Evolutionary conservation across 1,284 basidiomycete genomes (phyloP).

Genomic region (Leccinum pachyderme): DNA sequence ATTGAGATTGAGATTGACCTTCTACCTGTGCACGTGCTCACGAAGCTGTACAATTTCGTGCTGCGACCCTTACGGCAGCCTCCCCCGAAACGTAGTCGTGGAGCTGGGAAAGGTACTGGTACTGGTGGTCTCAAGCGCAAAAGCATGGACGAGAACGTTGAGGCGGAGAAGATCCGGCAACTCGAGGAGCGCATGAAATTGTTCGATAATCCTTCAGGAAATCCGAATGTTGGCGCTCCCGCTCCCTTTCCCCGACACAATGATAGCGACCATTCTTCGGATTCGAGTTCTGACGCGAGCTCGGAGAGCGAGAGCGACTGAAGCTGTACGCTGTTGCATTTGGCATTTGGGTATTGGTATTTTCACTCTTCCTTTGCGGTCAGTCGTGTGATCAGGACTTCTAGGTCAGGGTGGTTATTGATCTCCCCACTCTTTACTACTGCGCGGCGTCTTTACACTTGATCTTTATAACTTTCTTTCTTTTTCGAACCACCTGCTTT

Average conservation of each 20-base stretch:
- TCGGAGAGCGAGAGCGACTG: conserved; percentile 82
- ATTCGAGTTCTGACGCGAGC: conserved; percentile 75
- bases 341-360: conserved; percentile 9
- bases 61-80: conserved; percentile 68
- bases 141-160: conserved; percentile 88
- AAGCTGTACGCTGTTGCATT: conserved; percentile 23
- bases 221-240: conserved; percentile 35
- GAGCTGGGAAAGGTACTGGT: conserved; percentile 72
- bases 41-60: conserved; percentile 93
- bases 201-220: conserved; percentile 58
- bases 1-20: conserved; percentile 96
- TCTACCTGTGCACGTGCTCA: conserved; percentile 79
- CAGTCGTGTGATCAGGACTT: conserved; percentile 23
- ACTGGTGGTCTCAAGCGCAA: conserved; percentile 87
- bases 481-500: conserved; percentile 30
- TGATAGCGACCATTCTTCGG: conserved; percentile 73
- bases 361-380: conserved; percentile 14
- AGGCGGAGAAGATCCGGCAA: conserved; percentile 85
- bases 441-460: conserved; percentile 25
- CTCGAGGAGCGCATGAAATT: conserved; percentile 80
- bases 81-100: conserved; percentile 58
- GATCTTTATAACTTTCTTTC: conserved; percentile 37
- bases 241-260: conserved; percentile 37
- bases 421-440: conserved; percentile 21
- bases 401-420: conserved; percentile 9